A percentile compares a stretch with the other conserved stretches of the same genome.
Conservation (phyloP, 805 yeast species). For the Isabelozyma pseudorhagii region DNA sequence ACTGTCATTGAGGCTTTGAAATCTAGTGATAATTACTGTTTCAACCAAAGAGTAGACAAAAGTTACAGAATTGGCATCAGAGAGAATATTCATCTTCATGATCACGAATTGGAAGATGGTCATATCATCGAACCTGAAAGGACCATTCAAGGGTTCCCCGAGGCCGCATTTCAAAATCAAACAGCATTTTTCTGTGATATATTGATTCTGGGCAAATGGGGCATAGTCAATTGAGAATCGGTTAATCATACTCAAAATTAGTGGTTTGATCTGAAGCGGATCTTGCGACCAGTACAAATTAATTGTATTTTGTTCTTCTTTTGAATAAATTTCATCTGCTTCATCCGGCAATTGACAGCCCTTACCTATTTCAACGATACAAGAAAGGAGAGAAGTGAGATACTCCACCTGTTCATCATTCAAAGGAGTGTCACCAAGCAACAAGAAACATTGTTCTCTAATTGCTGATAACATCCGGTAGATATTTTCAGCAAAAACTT, state of each 20-base stretch:
- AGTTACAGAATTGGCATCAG: conserved; percentile 36
- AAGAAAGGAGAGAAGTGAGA: conserved; percentile 53
- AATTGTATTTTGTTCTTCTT: conserved; percentile 25
- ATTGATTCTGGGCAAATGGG: conserved; percentile 38
- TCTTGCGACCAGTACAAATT: conserved; percentile 48
- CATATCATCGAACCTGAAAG: conserved; percentile 52
- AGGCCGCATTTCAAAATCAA: conserved; percentile 62
- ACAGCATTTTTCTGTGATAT: conserved; percentile 62
- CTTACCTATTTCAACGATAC: conserved; percentile 68
- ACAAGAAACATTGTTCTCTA: conserved; percentile 6
- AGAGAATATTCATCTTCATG: conserved; percentile 21
- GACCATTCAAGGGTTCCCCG: conserved; percentile 60
- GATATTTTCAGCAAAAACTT: conserved; percentile 13
- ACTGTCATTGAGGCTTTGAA: conserved; percentile 23
- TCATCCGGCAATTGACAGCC: conserved; percentile 64
- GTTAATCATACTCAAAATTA: conserved; percentile 39
- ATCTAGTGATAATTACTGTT: conserved; percentile 38
- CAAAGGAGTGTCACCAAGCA: conserved; percentile 2
- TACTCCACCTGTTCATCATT: conserved; percentile 39
- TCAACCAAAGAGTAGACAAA: conserved; percentile 45
- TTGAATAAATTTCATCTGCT: conserved; percentile 38
- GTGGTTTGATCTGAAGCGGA: conserved; percentile 41
- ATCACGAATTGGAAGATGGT: conserved; percentile 39
- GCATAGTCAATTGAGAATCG: conserved; percentile 39
- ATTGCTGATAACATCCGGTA: conserved; percentile 8